phyloP scores from a whole-genome alignment of 2,329 filamentous ascomycete genomes.

The Colletotrichum scovillei region DNA sequence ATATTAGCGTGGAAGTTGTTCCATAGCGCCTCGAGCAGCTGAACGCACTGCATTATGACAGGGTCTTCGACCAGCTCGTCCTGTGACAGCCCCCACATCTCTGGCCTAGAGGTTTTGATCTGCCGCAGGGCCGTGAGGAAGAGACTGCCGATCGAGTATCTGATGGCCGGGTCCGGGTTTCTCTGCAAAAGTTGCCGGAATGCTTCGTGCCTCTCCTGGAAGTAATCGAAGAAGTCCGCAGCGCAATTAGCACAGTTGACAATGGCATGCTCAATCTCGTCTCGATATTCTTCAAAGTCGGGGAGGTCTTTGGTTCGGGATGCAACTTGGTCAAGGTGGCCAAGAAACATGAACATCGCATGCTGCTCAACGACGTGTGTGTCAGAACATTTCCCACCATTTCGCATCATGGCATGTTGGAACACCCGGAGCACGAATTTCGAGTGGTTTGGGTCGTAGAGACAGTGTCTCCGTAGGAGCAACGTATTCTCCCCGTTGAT shows the following conservation, averaged over 20 bases:
- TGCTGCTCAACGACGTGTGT: constrained; percentile 50
- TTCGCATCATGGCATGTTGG: constrained; percentile 62
- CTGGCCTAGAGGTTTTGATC: constrained; percentile 61
- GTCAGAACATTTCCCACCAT: constrained; percentile 58
- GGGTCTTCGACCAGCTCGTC: constrained; percentile 40
- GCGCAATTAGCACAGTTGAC: constrained; percentile 65
- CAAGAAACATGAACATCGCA: constrained; percentile 66
- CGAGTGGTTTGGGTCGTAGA: constrained; percentile 80
- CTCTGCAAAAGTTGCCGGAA: constrained; percentile 75
- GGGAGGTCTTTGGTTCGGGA: constrained; percentile 76
- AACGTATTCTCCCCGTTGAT: constrained; percentile 79
- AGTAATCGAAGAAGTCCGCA: constrained; percentile 70
- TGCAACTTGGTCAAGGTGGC: constrained; percentile 81
- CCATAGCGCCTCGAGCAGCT: constrained; percentile 68
- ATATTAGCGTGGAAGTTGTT: constrained; percentile 69
- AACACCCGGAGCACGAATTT: constrained; percentile 75
- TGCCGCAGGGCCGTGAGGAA: constrained; percentile 64
- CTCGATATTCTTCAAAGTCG: constrained; percentile 68
- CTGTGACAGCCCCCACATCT: constrained; percentile 55
- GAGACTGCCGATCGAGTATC: constrained; percentile 61
- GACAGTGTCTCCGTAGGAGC: constrained; percentile 80
- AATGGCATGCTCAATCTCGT: constrained; percentile 60
- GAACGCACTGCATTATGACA: constrained; percentile 3
- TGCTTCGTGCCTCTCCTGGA: constrained; percentile 63
- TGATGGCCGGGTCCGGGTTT: constrained; percentile 67